phyloP scores from a whole-genome alignment of 352 stramenopile species.

The Albugo candida region DNA sequence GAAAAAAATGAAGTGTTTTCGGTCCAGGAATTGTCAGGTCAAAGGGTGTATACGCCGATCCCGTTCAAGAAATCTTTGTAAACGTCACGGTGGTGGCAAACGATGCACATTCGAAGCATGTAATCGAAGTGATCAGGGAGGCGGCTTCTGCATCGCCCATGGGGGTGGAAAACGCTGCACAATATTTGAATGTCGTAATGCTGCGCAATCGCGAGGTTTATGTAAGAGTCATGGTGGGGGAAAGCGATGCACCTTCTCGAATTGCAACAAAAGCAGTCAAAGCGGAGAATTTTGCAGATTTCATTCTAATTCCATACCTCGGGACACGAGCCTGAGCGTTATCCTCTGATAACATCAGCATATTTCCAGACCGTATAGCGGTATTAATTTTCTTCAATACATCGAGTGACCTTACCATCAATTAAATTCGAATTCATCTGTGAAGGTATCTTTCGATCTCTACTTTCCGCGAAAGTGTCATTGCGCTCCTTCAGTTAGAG shows the following conservation, averaged over 20 bases:
- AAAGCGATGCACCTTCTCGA: constrained; percentile 12
- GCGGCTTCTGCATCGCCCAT: constrained; percentile 62
- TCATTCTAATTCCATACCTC: constrained; percentile 13
- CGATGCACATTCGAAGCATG: constrained; percentile 37
- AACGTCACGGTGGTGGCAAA: constrained; percentile 70
- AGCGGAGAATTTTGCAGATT: constrained; percentile 20
- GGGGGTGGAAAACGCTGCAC: constrained; percentile 56
- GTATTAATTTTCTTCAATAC: too few relatives aligned
- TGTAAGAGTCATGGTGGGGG: constrained; percentile 59
- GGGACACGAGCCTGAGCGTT: too few relatives aligned
- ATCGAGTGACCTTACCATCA: too few relatives aligned
- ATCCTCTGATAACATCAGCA: too few relatives aligned
- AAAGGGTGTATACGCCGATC: constrained; percentile 50
- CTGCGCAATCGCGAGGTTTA: constrained; percentile 41
- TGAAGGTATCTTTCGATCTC: too few relatives aligned
- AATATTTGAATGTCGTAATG: constrained; percentile 34
- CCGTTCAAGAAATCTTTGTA: constrained; percentile 63
- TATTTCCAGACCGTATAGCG: too few relatives aligned
- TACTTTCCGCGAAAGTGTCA: too few relatives aligned
- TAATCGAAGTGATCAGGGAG: constrained; percentile 62
- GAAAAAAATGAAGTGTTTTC: too few relatives aligned
- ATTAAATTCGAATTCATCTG: too few relatives aligned
- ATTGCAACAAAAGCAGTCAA: constrained; percentile 14
- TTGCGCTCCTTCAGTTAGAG: too few relatives aligned
- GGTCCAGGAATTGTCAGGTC: constrained; percentile 44